These are phyloP conservation scores for Iris pallida DNA, from an alignment of 116 monocot genomes.

Conservation along the genomic window DNA sequence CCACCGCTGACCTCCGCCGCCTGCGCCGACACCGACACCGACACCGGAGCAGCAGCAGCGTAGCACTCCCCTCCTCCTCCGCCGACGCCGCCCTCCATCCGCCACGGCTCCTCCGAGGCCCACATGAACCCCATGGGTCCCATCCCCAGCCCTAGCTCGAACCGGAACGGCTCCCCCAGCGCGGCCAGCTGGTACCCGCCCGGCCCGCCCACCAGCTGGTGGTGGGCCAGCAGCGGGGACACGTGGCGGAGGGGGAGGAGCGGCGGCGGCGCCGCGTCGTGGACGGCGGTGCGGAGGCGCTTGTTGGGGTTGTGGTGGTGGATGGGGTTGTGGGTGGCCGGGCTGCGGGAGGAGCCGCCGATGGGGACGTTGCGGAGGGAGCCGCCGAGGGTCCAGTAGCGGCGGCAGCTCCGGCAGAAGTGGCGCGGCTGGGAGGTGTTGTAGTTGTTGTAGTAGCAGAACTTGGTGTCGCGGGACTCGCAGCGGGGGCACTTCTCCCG, in stretches of 20 bases:
- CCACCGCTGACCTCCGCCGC: neutral
- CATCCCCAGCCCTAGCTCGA: constrained; percentile 5
- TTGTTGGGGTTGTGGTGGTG: neutral
- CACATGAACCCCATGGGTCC: neutral
- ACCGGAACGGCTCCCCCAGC: constrained; percentile 2
- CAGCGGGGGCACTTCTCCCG: constrained; percentile 7
- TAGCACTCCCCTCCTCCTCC: neutral
- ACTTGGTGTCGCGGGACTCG: constrained; percentile 53
- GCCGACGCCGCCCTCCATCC: neutral
- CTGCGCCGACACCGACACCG: neutral
- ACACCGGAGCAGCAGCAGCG: neutral
- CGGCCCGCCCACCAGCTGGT: neutral
- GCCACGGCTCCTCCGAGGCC: neutral
- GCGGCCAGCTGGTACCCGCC: neutral
- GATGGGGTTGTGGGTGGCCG: neutral
- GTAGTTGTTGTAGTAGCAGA: constrained; percentile 98
- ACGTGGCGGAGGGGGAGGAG: neutral
- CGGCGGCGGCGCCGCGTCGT: neutral
- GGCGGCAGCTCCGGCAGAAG: constrained; percentile 28
- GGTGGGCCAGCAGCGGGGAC: neutral
- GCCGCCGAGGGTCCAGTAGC: constrained; percentile 16
- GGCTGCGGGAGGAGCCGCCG: constrained; percentile 8
- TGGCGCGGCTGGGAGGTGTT: constrained; percentile 57
- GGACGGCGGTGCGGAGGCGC: constrained; percentile 6
- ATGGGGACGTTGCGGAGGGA: constrained; percentile 14